Base-by-base conservation (phyloP, 139 green algal genomes). In the Monoraphidium neglectum region DNA sequence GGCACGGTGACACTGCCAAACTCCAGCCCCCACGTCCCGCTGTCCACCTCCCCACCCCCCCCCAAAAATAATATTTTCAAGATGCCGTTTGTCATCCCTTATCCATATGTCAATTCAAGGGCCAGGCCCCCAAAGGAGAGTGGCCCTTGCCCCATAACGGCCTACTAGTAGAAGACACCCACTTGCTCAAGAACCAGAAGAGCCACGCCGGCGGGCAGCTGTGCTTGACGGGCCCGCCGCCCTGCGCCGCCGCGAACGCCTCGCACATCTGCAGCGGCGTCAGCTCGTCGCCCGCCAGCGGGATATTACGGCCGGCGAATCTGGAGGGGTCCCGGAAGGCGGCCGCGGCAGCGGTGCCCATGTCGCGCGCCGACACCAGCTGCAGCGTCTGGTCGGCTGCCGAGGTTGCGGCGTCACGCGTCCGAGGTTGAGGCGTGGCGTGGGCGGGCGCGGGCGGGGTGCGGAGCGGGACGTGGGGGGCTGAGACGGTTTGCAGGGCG, bases 131-230 rank as follows among this genome's bases (percentile, higher is more conserved):
- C n/a, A n/a, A n/a, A n/a, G n/a, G n/a, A n/a, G n/a, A n/a, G n/a
- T n/a, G n/a, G n/a, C n/a, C n/a, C n/a, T n/a, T n/a, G n/a, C n/a
- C n/a, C n/a, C n/a, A n/a, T n/a, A n/a, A n/a, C n/a, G n/a, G n/a
- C n/a, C n/a, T n/a, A n/a, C n/a, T n/a, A n/a, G n/a, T n/a, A n/a
- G n/a, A n/a, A n/a, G n/a, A 0, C 0, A 28, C 40, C 40, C 38
- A 77, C 72, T 59, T 77, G 60, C 63, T 79, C 32, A 87, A 60
- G 70, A 87, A 81, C 78, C 78, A 87, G 51, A 84, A 83, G 30
- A 81, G 78, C 83, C 83, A 87, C 2, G 70, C 66, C 21, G 83
- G 83, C 15, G 78, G 74, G 5, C 43, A 54, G 38, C 63, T 71
- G 70, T 83, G 78, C 35, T 53, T 73, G 15, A 77, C 23, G 4